A percentile compares a stretch with the other conserved stretches of the same genome.
These are phyloP conservation scores for Corylus avellana DNA, from an alignment of 306 rosid species.

Conservation along the genomic window DNA sequence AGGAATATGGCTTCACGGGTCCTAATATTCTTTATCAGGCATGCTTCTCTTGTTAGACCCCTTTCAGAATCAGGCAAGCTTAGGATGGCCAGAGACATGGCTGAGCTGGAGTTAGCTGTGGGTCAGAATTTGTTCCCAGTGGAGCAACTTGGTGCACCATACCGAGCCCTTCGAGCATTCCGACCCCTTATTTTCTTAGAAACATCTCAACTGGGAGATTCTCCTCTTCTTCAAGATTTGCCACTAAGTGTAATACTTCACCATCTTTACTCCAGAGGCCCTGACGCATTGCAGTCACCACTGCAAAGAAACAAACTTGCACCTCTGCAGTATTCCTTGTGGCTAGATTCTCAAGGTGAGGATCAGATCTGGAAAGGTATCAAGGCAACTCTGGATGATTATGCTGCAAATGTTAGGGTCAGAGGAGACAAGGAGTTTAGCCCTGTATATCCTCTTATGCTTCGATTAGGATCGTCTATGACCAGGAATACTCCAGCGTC, in stretches of 20 bases:
- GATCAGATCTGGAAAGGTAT: conserved; percentile 98
- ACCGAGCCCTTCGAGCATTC: conserved; percentile 90
- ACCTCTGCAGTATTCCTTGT: conserved; percentile 81
- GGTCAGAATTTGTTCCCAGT: conserved; percentile 95
- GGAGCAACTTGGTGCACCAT: conserved; percentile 94
- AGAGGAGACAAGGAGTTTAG: conserved; percentile 96
- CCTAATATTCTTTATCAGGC: conserved; percentile 87
- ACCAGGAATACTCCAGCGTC: conserved; percentile 47
- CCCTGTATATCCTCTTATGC: conserved; percentile 93
- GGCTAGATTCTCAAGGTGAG: conserved; percentile 99
- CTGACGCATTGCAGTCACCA: conserved; percentile 88
- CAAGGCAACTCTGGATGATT: conserved; percentile 90
- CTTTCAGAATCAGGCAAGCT: conserved; percentile 98
- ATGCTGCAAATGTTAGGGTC: conserved; percentile 74
- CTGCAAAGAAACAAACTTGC: conserved; percentile 89
- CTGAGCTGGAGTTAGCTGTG: conserved; percentile 91
- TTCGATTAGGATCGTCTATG: conserved; percentile 80
- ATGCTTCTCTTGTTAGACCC: conserved; percentile 96
- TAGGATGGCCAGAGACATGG: conserved; percentile 99
- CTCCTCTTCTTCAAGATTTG: conserved; percentile 94
- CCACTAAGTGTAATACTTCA: conserved; percentile 85
- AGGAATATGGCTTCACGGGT: conserved; percentile 95
- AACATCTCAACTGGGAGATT: conserved; percentile 81
- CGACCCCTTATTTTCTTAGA: conserved; percentile 98
- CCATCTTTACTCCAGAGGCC: conserved; percentile 92